These are phyloP conservation scores for Rutstroemia sp. DNA, from an alignment of 2,329 filamentous ascomycete genomes.

Conservation along the genomic window DNA sequence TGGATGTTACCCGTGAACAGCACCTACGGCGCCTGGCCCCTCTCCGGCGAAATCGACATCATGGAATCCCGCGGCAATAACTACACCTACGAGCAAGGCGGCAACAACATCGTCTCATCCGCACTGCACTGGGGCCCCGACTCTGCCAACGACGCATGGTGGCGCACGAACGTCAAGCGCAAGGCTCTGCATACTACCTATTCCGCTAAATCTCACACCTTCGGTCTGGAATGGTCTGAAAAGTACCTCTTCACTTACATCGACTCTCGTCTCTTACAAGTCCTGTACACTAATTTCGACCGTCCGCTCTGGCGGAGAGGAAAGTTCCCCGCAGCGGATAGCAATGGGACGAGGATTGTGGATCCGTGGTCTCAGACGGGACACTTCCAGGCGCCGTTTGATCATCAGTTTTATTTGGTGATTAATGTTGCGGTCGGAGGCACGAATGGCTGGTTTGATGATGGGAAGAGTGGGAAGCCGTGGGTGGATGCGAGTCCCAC, in stretches of 20 bases:
- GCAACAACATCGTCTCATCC: conserved; percentile 74
- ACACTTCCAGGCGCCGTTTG: conserved; percentile 61
- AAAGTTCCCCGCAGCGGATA: conserved; percentile 53
- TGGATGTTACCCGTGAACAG: conserved; percentile 75
- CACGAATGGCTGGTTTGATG: conserved; percentile 78
- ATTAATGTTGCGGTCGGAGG: conserved; percentile 69
- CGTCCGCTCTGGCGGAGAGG: conserved; percentile 61
- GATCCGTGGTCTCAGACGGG: conserved; percentile 59
- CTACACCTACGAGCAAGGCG: conserved; percentile 65
- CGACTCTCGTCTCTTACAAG: conserved; percentile 71
- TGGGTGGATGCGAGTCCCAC: conserved; percentile 65
- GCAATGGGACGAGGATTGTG: conserved; percentile 57
- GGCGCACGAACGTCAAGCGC: conserved; percentile 74
- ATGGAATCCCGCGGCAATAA: conserved; percentile 78
- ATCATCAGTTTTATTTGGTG: conserved; percentile 69
- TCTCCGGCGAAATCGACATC: conserved; percentile 79
- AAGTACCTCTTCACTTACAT: conserved; percentile 86
- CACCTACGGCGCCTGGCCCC: conserved; percentile 70
- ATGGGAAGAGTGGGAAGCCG: conserved; percentile 64
- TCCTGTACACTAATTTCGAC: conserved; percentile 71
- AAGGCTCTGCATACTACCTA: conserved; percentile 69
- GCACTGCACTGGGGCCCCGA: conserved; percentile 79
- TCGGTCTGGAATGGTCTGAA: conserved; percentile 77
- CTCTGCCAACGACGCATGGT: conserved; percentile 67
- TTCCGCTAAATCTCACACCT: conserved; percentile 62